Base-by-base conservation (phyloP, 2,329 filamentous ascomycete genomes). In the Teratosphaeriaceae sp. region DNA sequence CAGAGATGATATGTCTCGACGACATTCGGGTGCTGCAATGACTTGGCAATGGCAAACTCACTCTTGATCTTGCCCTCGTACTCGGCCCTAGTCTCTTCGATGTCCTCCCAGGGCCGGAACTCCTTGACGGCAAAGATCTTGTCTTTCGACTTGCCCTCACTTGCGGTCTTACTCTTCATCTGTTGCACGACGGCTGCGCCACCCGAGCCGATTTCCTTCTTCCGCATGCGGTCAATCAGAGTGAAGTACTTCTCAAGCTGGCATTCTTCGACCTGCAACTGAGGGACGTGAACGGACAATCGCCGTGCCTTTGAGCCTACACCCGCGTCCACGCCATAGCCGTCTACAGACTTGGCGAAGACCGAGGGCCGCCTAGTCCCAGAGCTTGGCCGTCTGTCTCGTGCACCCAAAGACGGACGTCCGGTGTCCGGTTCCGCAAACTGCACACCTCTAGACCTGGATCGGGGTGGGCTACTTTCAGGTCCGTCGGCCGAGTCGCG, bases 1-100 rank as follows among this genome's bases (percentile, higher is more conserved):
- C 87, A 92, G 5, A 94, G 72, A 22, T 82, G 79, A 43, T 88
- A 68, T 0, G 86, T 89, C 63, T 87, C 78, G 50, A 94, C 84
- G 54, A 94, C 85, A 62, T 94, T 94, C 39, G 88, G 86, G 60
- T 94, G 88, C 56, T 88, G 79, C 47, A 89, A 68, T 51, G 84
- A 87, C 69, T 89, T 89, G 47, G 85, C 85, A 51, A 94, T 88
- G 63, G 82, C 87, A 67, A 81, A 95, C 62, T 95, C 88, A 1
- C 85, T 89, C 65, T 90, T 94, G 69, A 94, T 85, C 71, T 94
- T 92, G 65, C 87, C 83, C 52, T 85, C 78, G 63, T 94, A 94
- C 39, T 92, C 85, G 22, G 79, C 75, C 48, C 78, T 71, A 8
- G 47, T 48, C 29, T 76, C 80, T 60, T 94, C 88, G 30, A 75